Conservation (phyloP, 2,329 filamentous ascomycete species). For the Monosporascus sp. region DNA sequence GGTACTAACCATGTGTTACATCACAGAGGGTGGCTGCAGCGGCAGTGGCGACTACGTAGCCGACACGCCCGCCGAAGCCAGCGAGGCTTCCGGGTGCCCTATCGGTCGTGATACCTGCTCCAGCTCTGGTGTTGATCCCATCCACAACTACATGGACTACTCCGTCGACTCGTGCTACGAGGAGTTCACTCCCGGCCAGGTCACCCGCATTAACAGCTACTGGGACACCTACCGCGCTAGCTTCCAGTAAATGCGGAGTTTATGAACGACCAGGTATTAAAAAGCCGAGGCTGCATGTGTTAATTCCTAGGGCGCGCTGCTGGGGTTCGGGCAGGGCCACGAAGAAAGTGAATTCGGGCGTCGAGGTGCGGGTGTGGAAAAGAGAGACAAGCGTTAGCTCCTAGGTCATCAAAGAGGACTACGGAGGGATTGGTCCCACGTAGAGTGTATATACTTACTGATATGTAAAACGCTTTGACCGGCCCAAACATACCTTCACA, state of each 20-base stretch:
- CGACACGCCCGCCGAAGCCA: conserved; percentile 36
- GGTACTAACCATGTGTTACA: conserved; percentile 26
- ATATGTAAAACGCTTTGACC: no score
- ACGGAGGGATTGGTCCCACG: no score
- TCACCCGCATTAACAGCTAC: conserved; percentile 33
- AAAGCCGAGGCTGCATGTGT: no score
- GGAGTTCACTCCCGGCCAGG: conserved; percentile 39
- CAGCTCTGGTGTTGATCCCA: conserved; percentile 25
- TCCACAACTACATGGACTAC: conserved; percentile 33
- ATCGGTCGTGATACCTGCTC: conserved; percentile 27
- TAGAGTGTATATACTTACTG: no score
- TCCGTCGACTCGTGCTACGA: conserved; percentile 41
- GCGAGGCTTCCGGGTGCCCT: conserved; percentile 31
- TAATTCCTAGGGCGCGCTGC: no score
- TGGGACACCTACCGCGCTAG: conserved; percentile 30
- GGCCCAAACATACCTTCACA: no score
- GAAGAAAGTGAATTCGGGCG: no score
- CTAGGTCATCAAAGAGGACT: no score
- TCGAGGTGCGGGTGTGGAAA: no score
- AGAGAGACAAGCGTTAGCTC: no score
- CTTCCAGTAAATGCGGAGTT: not conserved
- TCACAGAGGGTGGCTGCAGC: conserved; percentile 37
- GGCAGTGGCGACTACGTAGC: conserved; percentile 31
- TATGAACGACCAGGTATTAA: no score
- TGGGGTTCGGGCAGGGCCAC: no score